Evolutionary conservation across 176 grass and related monocot genomes (phyloP).

Genomic region (Triticum dicoccoides): DNA sequence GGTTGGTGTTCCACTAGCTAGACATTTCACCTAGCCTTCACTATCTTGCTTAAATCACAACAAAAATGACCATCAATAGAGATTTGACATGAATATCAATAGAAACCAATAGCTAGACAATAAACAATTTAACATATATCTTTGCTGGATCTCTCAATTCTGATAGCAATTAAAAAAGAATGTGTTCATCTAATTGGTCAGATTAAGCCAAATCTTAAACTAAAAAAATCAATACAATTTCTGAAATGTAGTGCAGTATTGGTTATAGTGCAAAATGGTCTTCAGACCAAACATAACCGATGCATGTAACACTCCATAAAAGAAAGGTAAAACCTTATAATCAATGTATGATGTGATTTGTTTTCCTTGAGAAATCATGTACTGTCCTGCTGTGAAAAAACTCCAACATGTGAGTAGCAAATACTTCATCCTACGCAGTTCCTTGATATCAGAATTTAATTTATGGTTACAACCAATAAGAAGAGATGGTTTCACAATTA

Average conservation of each 20-base stretch:
- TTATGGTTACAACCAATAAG: too few relatives aligned
- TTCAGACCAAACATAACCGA: neutral
- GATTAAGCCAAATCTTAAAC: neutral
- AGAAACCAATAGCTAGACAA: neutral
- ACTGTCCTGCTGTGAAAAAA: too few relatives aligned
- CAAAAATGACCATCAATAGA: neutral
- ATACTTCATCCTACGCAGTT: too few relatives aligned
- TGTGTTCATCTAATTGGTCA: neutral
- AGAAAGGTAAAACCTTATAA: neutral
- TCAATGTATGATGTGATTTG: neutral
- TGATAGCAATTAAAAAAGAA: neutral
- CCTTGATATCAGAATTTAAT: too few relatives aligned
- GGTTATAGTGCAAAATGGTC: neutral
- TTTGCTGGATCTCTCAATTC: neutral
- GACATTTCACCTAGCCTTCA: too few relatives aligned
- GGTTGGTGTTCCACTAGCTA: too few relatives aligned
- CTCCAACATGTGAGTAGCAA: too few relatives aligned
- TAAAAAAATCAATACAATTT: neutral
- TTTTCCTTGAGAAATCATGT: too few relatives aligned
- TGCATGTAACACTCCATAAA: neutral
- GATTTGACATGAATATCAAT: neutral
- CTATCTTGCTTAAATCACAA: too few relatives aligned
- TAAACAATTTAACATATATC: neutral
- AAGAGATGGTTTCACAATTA: too few relatives aligned
- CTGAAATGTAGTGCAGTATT: neutral